A percentile compares a stretch with the other conserved stretches of the same genome.
phyloP scores from a whole-genome alignment of 2,329 filamentous ascomycete genomes.

The Penicillium sp. region DNA sequence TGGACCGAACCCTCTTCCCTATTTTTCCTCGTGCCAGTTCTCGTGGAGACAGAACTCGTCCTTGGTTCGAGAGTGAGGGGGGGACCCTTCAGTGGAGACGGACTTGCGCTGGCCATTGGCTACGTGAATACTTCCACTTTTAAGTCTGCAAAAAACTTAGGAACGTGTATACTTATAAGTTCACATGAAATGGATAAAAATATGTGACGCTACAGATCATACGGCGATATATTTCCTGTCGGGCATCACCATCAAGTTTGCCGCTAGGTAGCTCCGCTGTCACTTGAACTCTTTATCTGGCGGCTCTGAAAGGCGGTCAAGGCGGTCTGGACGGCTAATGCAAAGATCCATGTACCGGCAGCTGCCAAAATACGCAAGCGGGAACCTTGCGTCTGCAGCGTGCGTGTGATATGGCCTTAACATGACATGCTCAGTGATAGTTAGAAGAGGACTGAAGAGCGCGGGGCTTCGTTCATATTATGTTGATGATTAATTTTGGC shows the following conservation, averaged over 20 bases:
- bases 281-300: slow-evolving; percentile 6
- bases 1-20: slow-evolving; percentile 7
- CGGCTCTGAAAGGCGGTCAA: slow-evolving; percentile 3
- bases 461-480: too few relatives aligned
- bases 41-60: slow-evolving; percentile 11
- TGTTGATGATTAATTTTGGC: neutral
- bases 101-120: neutral
- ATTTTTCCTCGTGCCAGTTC: slow-evolving; percentile 2
- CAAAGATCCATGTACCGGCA: slow-evolving; percentile 10
- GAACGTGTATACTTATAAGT: neutral
- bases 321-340: slow-evolving; percentile 9
- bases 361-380: slow-evolving; percentile 13
- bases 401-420: neutral
- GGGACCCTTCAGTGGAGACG: slow-evolving; percentile 6
- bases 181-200: neutral
- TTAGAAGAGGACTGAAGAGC: too few relatives aligned
- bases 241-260: neutral
- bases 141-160: neutral
- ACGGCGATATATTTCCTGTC: neutral
- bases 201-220: neutral
- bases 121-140: slow-evolving; percentile 5
- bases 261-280: slow-evolving; percentile 13
- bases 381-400: slow-evolving; percentile 10
- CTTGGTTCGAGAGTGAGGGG: slow-evolving; percentile 1
- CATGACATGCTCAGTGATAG: neutral